A percentile compares a stretch with the other conserved stretches of the same genome.
These are phyloP conservation scores for Penicillium canariense DNA, from an alignment of 495 filamentous ascomycete species.

Conservation along the genomic window DNA sequence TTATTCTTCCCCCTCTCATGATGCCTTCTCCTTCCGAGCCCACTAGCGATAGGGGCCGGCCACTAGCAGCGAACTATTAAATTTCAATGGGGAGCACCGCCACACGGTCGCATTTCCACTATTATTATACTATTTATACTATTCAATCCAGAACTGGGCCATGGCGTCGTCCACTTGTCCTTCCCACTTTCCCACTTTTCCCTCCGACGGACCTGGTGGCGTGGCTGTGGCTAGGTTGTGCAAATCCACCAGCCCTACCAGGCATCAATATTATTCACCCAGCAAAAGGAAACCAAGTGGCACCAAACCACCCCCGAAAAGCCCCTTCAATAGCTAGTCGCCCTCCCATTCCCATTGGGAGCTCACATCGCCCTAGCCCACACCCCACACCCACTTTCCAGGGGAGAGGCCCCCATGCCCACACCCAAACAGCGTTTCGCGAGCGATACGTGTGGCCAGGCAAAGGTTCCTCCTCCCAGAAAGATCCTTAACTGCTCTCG, in stretches of 20 bases:
- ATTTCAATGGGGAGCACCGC: conserved; percentile 6
- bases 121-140: too few species aligned
- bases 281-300: neutral
- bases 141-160: too few species aligned
- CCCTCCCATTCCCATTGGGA: neutral
- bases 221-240: conserved; percentile 11
- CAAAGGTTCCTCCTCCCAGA: neutral
- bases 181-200: too few species aligned
- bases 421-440: too few species aligned
- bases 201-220: too few species aligned
- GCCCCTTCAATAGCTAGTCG: neutral
- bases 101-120: neutral
- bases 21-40: neutral
- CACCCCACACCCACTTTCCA: neutral
- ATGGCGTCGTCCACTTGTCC: neutral
- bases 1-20: neutral
- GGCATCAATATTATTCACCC: conserved; percentile 2
- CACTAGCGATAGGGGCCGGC: neutral
- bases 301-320: too few species aligned
- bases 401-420: too few species aligned
- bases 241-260: conserved; percentile 11
- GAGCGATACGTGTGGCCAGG: too few species aligned
- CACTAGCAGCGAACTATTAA: conserved; percentile 3
- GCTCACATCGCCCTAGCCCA: neutral
- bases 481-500: too few species aligned